A percentile compares a stretch with the other conserved stretches of the same genome.
Evolutionary conservation across 2,329 filamentous ascomycete species (phyloP).

Genomic region (Chaetomiaceae sp.): DNA sequence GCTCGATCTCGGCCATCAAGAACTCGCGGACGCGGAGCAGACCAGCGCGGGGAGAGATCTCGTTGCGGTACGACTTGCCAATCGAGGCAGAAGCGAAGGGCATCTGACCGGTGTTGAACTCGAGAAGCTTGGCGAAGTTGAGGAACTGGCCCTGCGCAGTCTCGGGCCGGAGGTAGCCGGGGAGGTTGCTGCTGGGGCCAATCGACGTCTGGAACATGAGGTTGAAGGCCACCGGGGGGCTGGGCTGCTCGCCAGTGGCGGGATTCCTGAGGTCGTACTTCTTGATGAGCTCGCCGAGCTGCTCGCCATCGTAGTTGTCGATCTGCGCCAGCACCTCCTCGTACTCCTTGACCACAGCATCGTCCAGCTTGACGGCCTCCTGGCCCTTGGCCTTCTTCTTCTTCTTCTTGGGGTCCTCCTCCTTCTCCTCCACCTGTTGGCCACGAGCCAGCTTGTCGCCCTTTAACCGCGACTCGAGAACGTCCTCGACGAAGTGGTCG

Average conservation of each 20-base stretch:
- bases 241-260: constrained; percentile 68
- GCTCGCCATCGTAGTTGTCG: constrained; percentile 87
- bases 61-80: constrained; percentile 96
- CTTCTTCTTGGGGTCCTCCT: constrained; percentile 64
- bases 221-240: constrained; percentile 87
- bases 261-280: constrained; percentile 93
- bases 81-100: constrained; percentile 96
- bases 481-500: constrained; percentile 93
- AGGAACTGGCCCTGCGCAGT: constrained; percentile 98
- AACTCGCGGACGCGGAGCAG: constrained; percentile 94
- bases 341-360: constrained; percentile 82
- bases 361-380: constrained; percentile 79
- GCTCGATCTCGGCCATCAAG: constrained; percentile 98
- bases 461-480: constrained; percentile 81
- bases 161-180: constrained; percentile 85
- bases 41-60: constrained; percentile 90
- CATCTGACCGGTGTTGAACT: constrained; percentile 93
- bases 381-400: constrained; percentile 85
- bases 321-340: constrained; percentile 87
- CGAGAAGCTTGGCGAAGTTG: constrained; percentile 92
- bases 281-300: constrained; percentile 81
- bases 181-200: constrained; percentile 81
- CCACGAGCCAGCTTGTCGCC: constrained; percentile 91
- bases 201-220: constrained; percentile 98
- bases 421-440: constrained; percentile 71